Percentiles rank a stretch among this genome's conserved stretches.
phyloP scores from a whole-genome alignment of 495 filamentous ascomycete genomes.

The Patellaria atrata region DNA sequence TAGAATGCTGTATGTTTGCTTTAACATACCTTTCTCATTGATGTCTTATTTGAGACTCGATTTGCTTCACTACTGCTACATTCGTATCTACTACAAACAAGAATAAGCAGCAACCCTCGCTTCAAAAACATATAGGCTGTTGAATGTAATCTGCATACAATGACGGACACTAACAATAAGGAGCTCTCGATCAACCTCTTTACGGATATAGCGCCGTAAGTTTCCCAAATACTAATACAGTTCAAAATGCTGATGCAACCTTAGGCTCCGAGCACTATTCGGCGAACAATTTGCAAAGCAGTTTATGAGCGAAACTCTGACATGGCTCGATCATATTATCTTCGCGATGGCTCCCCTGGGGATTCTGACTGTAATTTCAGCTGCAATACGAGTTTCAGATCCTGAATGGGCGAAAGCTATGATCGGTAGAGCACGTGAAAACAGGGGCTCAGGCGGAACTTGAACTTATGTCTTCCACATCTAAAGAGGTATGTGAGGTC shows the following conservation, averaged over 20 bases:
- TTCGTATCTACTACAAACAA: too few relatives aligned
- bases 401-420: constrained; percentile 6
- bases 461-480: constrained; percentile 24
- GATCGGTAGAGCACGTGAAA: constrained; percentile 22
- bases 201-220: constrained; percentile 27
- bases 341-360: constrained; percentile 11
- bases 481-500: constrained; percentile 22
- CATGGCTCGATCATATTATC: constrained; percentile 4
- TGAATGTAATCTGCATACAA: too few relatives aligned
- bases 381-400: constrained; percentile 7
- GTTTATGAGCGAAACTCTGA: constrained; percentile 8
- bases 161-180: too few relatives aligned
- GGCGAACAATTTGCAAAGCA: constrained; percentile 9
- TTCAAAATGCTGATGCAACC: not conserved
- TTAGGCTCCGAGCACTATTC: constrained; percentile 8
- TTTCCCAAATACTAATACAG: not conserved
- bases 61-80: too few relatives aligned
- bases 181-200: constrained; percentile 14
- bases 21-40: too few relatives aligned
- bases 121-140: too few relatives aligned
- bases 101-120: too few relatives aligned
- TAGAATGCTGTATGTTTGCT: too few relatives aligned
- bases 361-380: constrained; percentile 9
- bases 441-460: constrained; percentile 17
- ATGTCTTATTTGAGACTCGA: too few relatives aligned